phyloP scores from a whole-genome alignment of 805 yeast species.

The Cyberlindnera nakhonratchasimensis region DNA sequence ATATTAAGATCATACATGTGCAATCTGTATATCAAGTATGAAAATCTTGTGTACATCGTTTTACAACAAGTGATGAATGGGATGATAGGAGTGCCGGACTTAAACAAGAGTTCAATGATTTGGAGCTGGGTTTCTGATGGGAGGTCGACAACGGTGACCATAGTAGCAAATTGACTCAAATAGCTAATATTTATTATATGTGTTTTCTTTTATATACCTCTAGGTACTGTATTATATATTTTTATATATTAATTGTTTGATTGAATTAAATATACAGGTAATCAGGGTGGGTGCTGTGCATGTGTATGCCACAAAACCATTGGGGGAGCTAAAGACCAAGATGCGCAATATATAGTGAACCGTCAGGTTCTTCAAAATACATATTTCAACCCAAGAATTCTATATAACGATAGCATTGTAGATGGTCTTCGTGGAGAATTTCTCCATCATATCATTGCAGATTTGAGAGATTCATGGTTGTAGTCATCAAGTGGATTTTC shows the following conservation, averaged over 20 bases:
- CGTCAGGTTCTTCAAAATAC: background rate
- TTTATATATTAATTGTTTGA: no score
- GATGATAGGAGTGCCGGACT: slow-evolving; percentile 5
- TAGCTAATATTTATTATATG: no score
- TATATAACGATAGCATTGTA: background rate
- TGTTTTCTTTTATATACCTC: no score
- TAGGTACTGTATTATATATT: no score
- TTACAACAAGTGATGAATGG: slow-evolving; percentile 17
- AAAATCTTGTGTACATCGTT: slow-evolving; percentile 8
- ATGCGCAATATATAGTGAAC: no score
- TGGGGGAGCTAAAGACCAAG: no score
- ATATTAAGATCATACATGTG: background rate
- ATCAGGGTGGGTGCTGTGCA: no score
- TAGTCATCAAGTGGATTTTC: background rate
- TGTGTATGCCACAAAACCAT: no score
- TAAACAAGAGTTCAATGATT: slow-evolving; percentile 12
- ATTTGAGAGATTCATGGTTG: no score
- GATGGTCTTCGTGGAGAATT: no score
- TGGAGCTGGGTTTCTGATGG: slow-evolving; percentile 18
- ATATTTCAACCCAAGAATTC: background rate
- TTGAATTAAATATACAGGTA: no score
- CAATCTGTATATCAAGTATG: slow-evolving; percentile 11
- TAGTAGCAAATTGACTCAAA: background rate
- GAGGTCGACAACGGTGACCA: slow-evolving; percentile 9
- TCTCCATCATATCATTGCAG: no score